phyloP scores from a whole-genome alignment of 1,139 yeast species.

The Geotrichum phurueaensis region DNA sequence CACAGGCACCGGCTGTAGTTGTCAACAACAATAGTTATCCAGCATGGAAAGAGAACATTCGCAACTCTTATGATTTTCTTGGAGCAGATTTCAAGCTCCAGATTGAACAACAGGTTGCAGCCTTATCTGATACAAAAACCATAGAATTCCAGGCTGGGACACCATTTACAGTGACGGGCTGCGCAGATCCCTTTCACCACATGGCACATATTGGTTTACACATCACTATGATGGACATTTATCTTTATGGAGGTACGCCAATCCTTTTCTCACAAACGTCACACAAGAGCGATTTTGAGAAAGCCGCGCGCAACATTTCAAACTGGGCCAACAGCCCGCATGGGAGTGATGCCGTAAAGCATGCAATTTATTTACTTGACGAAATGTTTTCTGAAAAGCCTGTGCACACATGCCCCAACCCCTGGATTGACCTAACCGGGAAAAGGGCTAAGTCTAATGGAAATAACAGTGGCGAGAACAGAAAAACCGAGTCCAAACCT shows the following conservation, averaged over 20 bases:
- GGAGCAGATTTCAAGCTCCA: background rate
- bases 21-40: background rate
- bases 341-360: conserved; percentile 19
- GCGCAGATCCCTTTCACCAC: conserved; percentile 42
- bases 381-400: conserved; percentile 24
- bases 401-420: conserved; percentile 13
- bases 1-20: background rate
- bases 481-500: conserved; percentile 12
- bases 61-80: background rate
- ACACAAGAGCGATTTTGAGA: conserved; percentile 38
- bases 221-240: conserved; percentile 69
- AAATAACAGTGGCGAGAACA: background rate
- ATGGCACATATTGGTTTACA: conserved; percentile 68
- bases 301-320: background rate
- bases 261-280: conserved; percentile 44
- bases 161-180: conserved; percentile 20
- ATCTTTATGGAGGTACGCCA: conserved; percentile 76
- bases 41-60: background rate
- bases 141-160: background rate
- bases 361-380: conserved; percentile 27
- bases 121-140: background rate
- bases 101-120: background rate
- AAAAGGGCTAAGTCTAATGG: background rate
- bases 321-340: conserved; percentile 11
- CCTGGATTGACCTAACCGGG: background rate